A percentile compares a stretch with the other conserved stretches of the same genome.
Conservation (phyloP, 352 stramenopile species). For the Phytopythium litorale region DNA sequence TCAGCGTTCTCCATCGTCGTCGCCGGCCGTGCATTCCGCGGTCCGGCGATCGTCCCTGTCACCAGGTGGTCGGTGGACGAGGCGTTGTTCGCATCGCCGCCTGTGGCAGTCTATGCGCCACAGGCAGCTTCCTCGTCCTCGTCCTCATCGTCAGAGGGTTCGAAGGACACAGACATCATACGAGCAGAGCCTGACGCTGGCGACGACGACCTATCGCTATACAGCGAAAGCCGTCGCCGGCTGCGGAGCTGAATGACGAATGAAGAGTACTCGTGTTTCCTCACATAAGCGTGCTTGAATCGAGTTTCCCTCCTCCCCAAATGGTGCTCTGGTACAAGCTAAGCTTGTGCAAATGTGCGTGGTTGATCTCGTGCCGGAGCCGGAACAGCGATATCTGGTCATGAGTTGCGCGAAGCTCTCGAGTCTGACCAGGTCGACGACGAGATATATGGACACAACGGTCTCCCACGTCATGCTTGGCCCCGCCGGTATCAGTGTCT, state of each 20-base stretch:
- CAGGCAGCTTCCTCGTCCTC: neutral
- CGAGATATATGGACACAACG: conserved; percentile 29
- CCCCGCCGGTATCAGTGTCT: conserved; percentile 75
- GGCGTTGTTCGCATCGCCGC: neutral
- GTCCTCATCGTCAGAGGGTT: neutral
- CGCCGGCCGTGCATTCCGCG: neutral
- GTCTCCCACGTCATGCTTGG: conserved; percentile 67
- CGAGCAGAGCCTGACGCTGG: neutral
- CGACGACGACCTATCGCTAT: neutral
- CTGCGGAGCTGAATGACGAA: neutral
- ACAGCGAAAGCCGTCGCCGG: neutral
- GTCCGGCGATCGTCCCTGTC: neutral
- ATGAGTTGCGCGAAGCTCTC: too few species aligned
- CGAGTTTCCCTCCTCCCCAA: too few species aligned
- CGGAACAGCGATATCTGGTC: too few species aligned
- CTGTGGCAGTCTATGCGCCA: neutral
- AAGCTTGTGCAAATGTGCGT: too few species aligned
- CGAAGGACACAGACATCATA: neutral
- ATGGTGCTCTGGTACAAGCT: too few species aligned
- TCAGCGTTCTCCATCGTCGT: neutral
- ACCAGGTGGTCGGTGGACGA: neutral
- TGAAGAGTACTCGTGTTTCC: too few species aligned
- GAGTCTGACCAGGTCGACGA: too few species aligned
- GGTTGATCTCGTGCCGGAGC: too few species aligned
- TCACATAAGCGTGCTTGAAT: too few species aligned